Evolutionary conservation across 768 basidiomycete species (phyloP).

Genomic region (Kwoniella europaea): DNA sequence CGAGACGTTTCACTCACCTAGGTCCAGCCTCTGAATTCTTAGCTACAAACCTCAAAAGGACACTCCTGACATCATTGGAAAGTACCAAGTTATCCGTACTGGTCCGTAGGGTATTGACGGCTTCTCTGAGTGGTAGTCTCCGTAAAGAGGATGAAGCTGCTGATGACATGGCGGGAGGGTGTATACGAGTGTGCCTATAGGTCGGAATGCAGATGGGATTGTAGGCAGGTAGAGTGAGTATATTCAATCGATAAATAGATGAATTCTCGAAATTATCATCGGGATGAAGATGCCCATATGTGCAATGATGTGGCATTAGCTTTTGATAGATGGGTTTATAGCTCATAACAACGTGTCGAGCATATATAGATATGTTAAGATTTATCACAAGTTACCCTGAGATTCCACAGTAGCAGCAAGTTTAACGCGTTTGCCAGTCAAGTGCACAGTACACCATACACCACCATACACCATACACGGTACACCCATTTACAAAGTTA

Average conservation of each 20-base stretch:
- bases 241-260: not conserved
- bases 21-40: slow-evolving; percentile 41
- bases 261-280: not conserved
- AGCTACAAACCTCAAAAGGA: slow-evolving; percentile 33
- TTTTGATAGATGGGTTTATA: not conserved
- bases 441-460: no score
- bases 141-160: slow-evolving; percentile 10
- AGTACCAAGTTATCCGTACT: slow-evolving; percentile 21
- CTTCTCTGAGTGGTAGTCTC: slow-evolving; percentile 28
- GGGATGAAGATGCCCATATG: not conserved
- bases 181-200: not conserved
- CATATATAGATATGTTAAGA: no score
- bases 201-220: no score
- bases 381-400: no score
- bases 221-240: no score
- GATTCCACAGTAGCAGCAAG: no score
- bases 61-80: slow-evolving; percentile 25
- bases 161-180: slow-evolving; percentile 11
- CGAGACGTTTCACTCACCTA: slow-evolving; percentile 27
- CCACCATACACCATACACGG: no score
- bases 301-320: not conserved
- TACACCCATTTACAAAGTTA: no score
- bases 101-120: slow-evolving; percentile 19
- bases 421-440: no score
- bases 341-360: not conserved